A percentile compares a stretch with the other conserved stretches of the same genome.
Conservation (phyloP, 2,329 filamentous ascomycete genomes). For the Diaporthe batatas region DNA sequence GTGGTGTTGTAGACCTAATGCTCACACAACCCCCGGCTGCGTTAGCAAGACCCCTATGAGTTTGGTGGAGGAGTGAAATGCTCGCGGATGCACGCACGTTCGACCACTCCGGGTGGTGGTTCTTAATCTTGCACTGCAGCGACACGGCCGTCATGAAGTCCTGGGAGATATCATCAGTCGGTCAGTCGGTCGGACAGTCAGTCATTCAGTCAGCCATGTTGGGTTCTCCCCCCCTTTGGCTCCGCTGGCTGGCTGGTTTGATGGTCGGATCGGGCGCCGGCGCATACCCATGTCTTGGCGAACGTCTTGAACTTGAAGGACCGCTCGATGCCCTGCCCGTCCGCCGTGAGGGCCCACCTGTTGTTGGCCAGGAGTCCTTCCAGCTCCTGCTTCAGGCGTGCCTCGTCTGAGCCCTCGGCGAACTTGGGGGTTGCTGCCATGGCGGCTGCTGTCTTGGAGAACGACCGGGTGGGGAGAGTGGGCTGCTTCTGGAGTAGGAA, state of each 20-base stretch:
- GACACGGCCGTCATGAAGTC: slow-evolving; percentile 83
- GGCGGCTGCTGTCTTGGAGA: slow-evolving; percentile 16
- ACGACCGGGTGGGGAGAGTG: background rate
- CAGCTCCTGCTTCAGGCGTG: slow-evolving; percentile 52
- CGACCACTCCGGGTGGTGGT: slow-evolving; percentile 83
- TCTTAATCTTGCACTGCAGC: slow-evolving; percentile 74
- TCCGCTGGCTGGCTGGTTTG: background rate
- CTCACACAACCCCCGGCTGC: too few relatives aligned
- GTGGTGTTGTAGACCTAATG: slow-evolving; percentile 77
- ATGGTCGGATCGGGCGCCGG: background rate
- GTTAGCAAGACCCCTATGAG: background rate
- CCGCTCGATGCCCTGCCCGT: slow-evolving; percentile 69
- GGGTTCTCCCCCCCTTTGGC: background rate
- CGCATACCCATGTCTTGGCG: slow-evolving; percentile 72
- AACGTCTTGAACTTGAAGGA: slow-evolving; percentile 75
- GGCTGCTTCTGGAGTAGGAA: background rate
- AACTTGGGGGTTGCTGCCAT: slow-evolving; percentile 51
- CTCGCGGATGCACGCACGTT: slow-evolving; percentile 73
- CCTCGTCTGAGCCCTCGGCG: slow-evolving; percentile 60
- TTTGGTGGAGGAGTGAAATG: background rate
- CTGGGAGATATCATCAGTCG: slow-evolving; percentile 52
- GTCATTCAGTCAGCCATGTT: background rate
- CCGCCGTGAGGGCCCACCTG: slow-evolving; percentile 64
- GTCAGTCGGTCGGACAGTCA: too few relatives aligned
- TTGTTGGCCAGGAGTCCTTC: slow-evolving; percentile 52